Evolutionary conservation across 257 asterid species (phyloP), one percentile per base, ranked within the genome.

Genomic region (Petunia axillaris): DNA sequence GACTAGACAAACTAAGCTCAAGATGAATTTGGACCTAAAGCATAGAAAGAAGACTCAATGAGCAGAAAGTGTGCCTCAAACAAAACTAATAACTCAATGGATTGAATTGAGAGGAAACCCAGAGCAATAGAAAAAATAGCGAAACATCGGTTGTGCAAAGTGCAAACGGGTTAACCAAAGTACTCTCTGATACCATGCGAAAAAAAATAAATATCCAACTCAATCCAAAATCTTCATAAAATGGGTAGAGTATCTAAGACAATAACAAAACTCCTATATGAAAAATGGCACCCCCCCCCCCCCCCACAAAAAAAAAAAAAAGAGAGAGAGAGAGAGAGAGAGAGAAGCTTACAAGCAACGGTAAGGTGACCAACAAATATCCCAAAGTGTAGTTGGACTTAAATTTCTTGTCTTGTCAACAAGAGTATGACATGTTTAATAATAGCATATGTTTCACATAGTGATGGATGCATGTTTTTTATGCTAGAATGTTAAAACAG

Each of bases 51-150:
- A 10, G 13, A 71, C 77, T 46, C 77, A 25, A 71, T 11, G 35
- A 46, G 58, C 41, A 44, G 16, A 25, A 46, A 35, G 44, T 9
- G 16, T 46, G 25, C 8, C 1, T 15, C 7, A 2, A 35, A 8
- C 16, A 71, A 25, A 71, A 71, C 77, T 48, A 71, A 10, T 16
- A 15, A 71, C 48, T 46, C 8, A 11, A 38, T 39, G 41, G 43
- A 46, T 43, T 71, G 60, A 48, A 46, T 48, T 10, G 59, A 71
- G 77, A 71, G 59, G 43, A 71, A 71, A 43, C 77, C 59, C 59
- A 48, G 15, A 44, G 9, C 25, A 4, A 35, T 48, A 38, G 77
- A 48, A 71, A 2, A 48, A 71, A 43, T 25, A 71, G 25, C 9
- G 58, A 70, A 59, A 71, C 46, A 46, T 46, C 48, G 60, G 6